Evolutionary conservation across 345 rosid genomes (phyloP).

Genomic region (Hevea brasiliensis): DNA sequence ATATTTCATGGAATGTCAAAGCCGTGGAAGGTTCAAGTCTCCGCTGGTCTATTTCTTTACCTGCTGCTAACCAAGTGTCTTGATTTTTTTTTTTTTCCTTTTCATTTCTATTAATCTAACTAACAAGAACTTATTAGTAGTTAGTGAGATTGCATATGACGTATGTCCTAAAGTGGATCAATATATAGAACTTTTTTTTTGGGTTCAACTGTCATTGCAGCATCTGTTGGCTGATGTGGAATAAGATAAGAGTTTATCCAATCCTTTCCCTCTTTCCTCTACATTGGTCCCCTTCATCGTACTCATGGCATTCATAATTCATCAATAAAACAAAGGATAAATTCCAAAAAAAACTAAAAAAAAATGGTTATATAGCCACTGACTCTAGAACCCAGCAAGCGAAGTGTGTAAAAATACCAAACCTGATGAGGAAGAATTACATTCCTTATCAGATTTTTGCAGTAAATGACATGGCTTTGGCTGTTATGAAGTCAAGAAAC

Average conservation of each 20-base stretch:
- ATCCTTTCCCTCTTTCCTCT: constrained; percentile 18
- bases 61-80: background rate
- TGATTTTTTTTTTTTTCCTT: too few species aligned
- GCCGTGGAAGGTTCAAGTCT: background rate
- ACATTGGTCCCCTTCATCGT: constrained; percentile 29
- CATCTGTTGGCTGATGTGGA: constrained; percentile 40
- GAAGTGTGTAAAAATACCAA: too few species aligned
- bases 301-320: constrained; percentile 12
- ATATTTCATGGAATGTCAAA: constrained; percentile 18
- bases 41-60: background rate
- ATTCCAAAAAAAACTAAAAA: background rate
- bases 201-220: background rate
- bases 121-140: too few species aligned
- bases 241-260: constrained; percentile 49
- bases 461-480: too few species aligned
- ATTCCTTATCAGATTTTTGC: too few species aligned
- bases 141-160: background rate
- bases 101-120: too few species aligned
- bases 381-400: too few species aligned
- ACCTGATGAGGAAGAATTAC: too few species aligned
- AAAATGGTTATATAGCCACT: too few species aligned
- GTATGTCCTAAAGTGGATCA: background rate
- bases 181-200: background rate
- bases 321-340: background rate
- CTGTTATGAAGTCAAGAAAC: too few species aligned